Evolutionary conservation across 1,284 basidiomycete species (phyloP).

Genomic region (Moesziomyces sp.): DNA sequence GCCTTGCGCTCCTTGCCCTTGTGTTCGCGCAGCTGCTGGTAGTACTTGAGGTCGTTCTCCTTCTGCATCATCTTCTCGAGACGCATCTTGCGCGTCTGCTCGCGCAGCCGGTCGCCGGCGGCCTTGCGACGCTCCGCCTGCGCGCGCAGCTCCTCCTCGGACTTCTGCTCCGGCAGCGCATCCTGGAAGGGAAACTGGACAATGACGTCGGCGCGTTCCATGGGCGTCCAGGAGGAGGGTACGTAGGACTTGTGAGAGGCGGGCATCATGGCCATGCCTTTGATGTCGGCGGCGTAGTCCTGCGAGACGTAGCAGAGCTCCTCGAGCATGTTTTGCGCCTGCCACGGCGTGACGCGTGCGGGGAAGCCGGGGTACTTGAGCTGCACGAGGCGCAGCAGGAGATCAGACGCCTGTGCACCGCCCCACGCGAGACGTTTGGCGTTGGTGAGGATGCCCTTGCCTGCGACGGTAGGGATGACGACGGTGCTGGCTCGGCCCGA

Average conservation of each 20-base stretch:
- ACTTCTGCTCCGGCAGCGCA: constrained; percentile 80
- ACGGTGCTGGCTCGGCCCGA: constrained; percentile 57
- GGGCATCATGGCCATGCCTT: constrained; percentile 67
- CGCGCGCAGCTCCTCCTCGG: constrained; percentile 85
- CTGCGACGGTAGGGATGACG: constrained; percentile 58
- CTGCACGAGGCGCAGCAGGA: constrained; percentile 89
- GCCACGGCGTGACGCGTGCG: constrained; percentile 71
- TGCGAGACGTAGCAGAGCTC: constrained; percentile 85
- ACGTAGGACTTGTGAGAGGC: constrained; percentile 82
- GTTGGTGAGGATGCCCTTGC: constrained; percentile 57
- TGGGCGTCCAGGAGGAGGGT: constrained; percentile 36
- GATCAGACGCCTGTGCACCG: constrained; percentile 86
- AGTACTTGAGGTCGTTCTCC: constrained; percentile 82
- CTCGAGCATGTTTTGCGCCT: constrained; percentile 84
- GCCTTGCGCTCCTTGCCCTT: constrained; percentile 77
- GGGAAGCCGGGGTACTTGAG: constrained; percentile 94
- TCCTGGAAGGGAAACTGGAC: constrained; percentile 54
- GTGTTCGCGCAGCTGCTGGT: constrained; percentile 76
- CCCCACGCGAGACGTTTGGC: constrained; percentile 86
- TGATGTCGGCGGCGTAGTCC: constrained; percentile 79
- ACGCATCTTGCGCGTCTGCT: constrained; percentile 87
- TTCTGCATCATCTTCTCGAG: constrained; percentile 79
- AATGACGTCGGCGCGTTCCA: constrained; percentile 70
- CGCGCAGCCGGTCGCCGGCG: constrained; percentile 86
- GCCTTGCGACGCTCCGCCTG: constrained; percentile 83